Percentiles rank a stretch among this genome's conserved stretches.
Evolutionary conservation across 306 rosid genomes (phyloP).

Genomic region (Begonia loranthoides): DNA sequence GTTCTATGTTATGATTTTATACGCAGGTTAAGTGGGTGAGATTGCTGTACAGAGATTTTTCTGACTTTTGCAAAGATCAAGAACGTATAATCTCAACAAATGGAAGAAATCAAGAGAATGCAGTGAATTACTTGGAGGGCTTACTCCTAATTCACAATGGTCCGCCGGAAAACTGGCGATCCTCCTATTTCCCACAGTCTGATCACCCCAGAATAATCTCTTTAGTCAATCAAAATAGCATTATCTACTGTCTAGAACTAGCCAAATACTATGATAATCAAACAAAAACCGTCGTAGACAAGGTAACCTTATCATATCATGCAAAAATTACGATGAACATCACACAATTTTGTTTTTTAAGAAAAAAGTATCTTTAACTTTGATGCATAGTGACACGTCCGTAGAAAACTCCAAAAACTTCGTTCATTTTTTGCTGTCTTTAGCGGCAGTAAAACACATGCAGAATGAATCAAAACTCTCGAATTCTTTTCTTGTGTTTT

Average conservation of each 20-base stretch:
- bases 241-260: slow-evolving; percentile 66
- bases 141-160: slow-evolving; percentile 60
- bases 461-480: too few species aligned
- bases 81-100: slow-evolving; percentile 36
- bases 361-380: too few species aligned
- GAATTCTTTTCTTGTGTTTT: too few species aligned
- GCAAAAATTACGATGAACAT: too few species aligned
- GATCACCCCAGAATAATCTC: slow-evolving; percentile 56
- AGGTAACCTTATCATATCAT: slow-evolving; percentile 19
- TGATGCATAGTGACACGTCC: too few species aligned
- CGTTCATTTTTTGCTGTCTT: too few species aligned
- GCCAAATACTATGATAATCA: slow-evolving; percentile 49
- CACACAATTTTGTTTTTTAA: not conserved
- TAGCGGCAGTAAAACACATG: too few species aligned
- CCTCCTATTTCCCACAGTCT: slow-evolving; percentile 72
- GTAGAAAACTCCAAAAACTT: too few species aligned
- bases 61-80: slow-evolving; percentile 49
- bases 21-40: slow-evolving; percentile 60
- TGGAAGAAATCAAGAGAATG: slow-evolving; percentile 25
- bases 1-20: too few species aligned
- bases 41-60: slow-evolving; percentile 43
- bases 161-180: slow-evolving; percentile 74
- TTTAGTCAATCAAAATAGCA: slow-evolving; percentile 25
- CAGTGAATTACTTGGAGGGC: slow-evolving; percentile 75
- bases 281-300: slow-evolving; percentile 17